A percentile compares a stretch with the other conserved stretches of the same genome.
These are phyloP conservation scores for Serendipita vermifera DNA, from an alignment of 768 basidiomycete genomes.

Conservation along the genomic window DNA sequence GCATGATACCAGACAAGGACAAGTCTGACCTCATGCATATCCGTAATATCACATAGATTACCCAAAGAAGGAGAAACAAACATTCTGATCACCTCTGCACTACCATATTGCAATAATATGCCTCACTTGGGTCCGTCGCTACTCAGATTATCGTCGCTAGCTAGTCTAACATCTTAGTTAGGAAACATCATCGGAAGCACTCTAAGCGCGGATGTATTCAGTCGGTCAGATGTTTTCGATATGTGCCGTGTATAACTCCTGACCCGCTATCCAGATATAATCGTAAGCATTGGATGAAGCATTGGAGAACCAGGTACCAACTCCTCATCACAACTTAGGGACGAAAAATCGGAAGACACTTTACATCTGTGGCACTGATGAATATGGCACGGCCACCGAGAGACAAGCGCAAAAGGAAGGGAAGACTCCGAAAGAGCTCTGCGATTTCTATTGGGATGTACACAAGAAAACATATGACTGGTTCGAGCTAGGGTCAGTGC, in stretches of 20 bases:
- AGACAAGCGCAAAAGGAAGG: slow-evolving; percentile 89
- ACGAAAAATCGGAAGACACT: slow-evolving; percentile 80
- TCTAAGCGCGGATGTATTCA: slow-evolving; percentile 93
- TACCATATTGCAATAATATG: slow-evolving; percentile 96
- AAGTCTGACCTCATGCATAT: slow-evolving; percentile 10
- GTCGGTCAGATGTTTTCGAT: slow-evolving; percentile 46
- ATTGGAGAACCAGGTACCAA: too few species aligned
- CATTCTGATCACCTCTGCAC: slow-evolving; percentile 82
- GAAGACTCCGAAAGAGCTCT: slow-evolving; percentile 62
- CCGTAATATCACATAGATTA: slow-evolving; percentile 28
- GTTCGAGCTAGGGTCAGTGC: slow-evolving; percentile 85
- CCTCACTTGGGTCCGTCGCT: slow-evolving; percentile 68
- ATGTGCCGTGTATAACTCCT: slow-evolving; percentile 6
- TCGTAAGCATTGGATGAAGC: slow-evolving; percentile 16
- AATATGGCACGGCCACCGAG: slow-evolving; percentile 99
- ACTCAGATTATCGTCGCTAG: not conserved
- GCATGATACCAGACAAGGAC: not conserved
- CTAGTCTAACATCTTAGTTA: slow-evolving; percentile 16
- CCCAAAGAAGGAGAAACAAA: slow-evolving; percentile 83
- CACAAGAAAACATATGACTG: slow-evolving; percentile 92
- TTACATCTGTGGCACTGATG: slow-evolving; percentile 96
- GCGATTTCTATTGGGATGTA: slow-evolving; percentile 79
- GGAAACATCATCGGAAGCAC: slow-evolving; percentile 93
- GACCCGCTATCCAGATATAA: slow-evolving; percentile 17
- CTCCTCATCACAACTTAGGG: too few species aligned